Base-by-base conservation (phyloP, 2,329 filamentous ascomycete species). In the Drechslerella coelobrocha region DNA sequence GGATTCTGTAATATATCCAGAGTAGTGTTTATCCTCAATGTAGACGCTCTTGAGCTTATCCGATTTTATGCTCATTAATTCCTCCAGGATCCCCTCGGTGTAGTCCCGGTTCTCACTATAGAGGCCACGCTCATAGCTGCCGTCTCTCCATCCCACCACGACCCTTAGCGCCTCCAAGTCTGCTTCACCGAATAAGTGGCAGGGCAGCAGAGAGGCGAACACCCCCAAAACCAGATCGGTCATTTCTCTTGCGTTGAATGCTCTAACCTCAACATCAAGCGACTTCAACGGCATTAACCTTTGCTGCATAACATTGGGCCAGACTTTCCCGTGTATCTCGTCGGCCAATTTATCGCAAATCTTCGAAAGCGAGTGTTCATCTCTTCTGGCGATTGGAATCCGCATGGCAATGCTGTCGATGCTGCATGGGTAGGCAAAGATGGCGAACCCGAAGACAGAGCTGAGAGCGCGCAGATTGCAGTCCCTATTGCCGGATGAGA, bases 11-110 rank as follows among this genome's bases (percentile, higher is more conserved):
- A n/a, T n/a, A n/a, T n/a, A n/a, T n/a, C n/a, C n/a, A n/a, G n/a
- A n/a, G n/a, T n/a, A n/a, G n/a, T n/a, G n/a, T n/a, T 60, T 68
- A 39, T 68, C 62, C 14, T 60, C 62, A 14, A 68, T 8, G 29
- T 45, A 51, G 9, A 60, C 24, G 4, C n/a, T 47, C 19, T 52
- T 54, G n/a, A 54, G 31, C 19, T 0, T 3, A 5, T 9, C 1
- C 2, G 54, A 54, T 12, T n/a, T n/a, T n/a, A n/a, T n/a, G n/a
- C n/a, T n/a, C n/a, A n/a, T n/a, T n/a, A n/a, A n/a, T n/a, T n/a
- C n/a, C n/a, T n/a, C 3, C 1, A 17, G 54, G 14, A 8, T 1
- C 14, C 14, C 4, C 34, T 1, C 41, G 21, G 6, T 21, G 1
- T 8, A 53, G 14, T 7, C 3, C 1, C n/a, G 17, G n/a, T 50